These are phyloP conservation scores for Backusella australiensis DNA, from an alignment of 192 early-diverging fungal genomes.

Conservation along the genomic window DNA sequence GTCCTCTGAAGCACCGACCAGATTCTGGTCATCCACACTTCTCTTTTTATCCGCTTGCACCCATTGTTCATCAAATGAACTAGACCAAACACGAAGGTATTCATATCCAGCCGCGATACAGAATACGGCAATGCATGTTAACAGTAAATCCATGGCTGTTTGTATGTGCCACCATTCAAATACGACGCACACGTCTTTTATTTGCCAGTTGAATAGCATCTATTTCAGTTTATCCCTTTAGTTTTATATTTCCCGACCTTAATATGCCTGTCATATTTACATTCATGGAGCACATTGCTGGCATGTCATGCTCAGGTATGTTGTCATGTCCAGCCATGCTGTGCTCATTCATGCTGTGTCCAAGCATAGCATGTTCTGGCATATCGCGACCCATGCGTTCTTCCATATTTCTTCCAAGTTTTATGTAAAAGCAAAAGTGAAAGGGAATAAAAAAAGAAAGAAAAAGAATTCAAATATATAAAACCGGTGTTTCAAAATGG, in stretches of 20 bases:
- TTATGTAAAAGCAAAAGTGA: not conserved
- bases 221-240: slow-evolving; percentile 18
- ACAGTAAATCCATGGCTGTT: slow-evolving; percentile 46
- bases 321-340: slow-evolving; percentile 5
- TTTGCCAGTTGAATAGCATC: slow-evolving; percentile 77
- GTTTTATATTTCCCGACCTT: not conserved
- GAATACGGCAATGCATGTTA: slow-evolving; percentile 57
- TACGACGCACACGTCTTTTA: slow-evolving; percentile 67
- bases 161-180: slow-evolving; percentile 72
- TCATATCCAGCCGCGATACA: slow-evolving; percentile 49
- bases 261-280: slow-evolving; percentile 2
- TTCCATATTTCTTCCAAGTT: slow-evolving; percentile 7
- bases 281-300: slow-evolving; percentile 56
- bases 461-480: not conserved
- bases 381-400: not conserved
- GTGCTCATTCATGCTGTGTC: not conserved
- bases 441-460: not conserved
- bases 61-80: slow-evolving; percentile 36
- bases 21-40: slow-evolving; percentile 9
- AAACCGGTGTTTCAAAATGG: too few relatives aligned
- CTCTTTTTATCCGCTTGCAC: slow-evolving; percentile 18
- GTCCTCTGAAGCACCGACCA: not conserved
- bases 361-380: not conserved
- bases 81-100: slow-evolving; percentile 34
- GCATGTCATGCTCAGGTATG: slow-evolving; percentile 14